A percentile compares a stretch with the other conserved stretches of the same genome.
Conservation (phyloP, 1,139 yeast genomes). For the Diutina scorzettiae region DNA sequence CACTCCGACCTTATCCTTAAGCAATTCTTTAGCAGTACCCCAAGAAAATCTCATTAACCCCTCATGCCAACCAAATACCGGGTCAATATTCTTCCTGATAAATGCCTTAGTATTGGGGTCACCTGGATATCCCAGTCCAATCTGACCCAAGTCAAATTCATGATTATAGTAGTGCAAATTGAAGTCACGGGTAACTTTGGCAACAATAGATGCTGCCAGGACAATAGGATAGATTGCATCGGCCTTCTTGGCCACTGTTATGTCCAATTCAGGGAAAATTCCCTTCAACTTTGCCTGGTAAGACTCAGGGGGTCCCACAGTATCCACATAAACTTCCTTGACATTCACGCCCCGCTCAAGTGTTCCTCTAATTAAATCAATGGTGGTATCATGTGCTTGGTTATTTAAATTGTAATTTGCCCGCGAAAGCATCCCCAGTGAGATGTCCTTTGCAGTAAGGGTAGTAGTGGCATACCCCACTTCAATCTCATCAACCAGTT, state of each 20-base stretch:
- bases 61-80: constrained; percentile 78
- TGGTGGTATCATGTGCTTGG: constrained; percentile 94
- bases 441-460: constrained; percentile 79
- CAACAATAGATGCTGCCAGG: constrained; percentile 93
- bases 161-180: constrained; percentile 33
- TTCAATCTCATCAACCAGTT: constrained; percentile 43
- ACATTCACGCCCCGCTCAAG: constrained; percentile 51
- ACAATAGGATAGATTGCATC: constrained; percentile 92
- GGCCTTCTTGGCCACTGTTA: constrained; percentile 92
- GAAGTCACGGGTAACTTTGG: constrained; percentile 88
- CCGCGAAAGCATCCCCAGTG: constrained; percentile 66
- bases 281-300: constrained; percentile 66
- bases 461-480: constrained; percentile 86
- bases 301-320: constrained; percentile 88
- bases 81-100: constrained; percentile 52
- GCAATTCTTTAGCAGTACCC: constrained; percentile 79
- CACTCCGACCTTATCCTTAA: constrained; percentile 40
- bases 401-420: constrained; percentile 64
- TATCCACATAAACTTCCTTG: constrained; percentile 72
- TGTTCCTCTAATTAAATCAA: constrained; percentile 53
- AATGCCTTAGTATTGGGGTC: constrained; percentile 77
- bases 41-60: constrained; percentile 77
- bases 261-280: constrained; percentile 56
- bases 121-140: constrained; percentile 93
- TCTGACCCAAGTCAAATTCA: constrained; percentile 15